Base-by-base conservation (phyloP, 2,329 filamentous ascomycete species). In the Elsinoe perseae region DNA sequence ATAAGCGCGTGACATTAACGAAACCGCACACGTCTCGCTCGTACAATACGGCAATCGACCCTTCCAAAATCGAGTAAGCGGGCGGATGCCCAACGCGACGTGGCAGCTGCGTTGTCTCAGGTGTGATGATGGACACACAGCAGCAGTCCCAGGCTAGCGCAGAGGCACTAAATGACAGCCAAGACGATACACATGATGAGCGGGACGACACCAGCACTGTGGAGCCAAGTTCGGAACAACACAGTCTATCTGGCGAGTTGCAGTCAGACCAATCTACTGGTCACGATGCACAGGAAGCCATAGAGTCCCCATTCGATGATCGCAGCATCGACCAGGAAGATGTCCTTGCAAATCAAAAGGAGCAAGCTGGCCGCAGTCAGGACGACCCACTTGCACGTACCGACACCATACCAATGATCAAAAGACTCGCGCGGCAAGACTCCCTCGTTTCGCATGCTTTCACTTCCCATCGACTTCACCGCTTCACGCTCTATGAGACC, bases 401-500 rank as follows among this genome's bases (percentile, higher is more conserved):
- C 8, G 40, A 30, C 16, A 56, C 53, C 9, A 56, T 56, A 18
- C 53, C 53, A 20, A 21, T 44, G 28, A 56, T 48, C 53, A 56
- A 56, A 38, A 56, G 28, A 25, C 18, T 56, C 3, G 53, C 28
- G 18, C 53, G 53, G n/a, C 53, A 48, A 25, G 36, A 56, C 14
- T 56, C 53, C 10, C 36, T 46, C 18, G 40, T 34, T n/a, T 46
- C 38, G 4, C 38, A 48, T 20, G 38, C 28, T 10, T 48, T 46
- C n/a, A 56, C 38, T 6, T 57, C 63, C 3, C 66, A 67, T 59
- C 62, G 68, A 12, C 95, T 98, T 89, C 90, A 96, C 75, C 95
- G 93, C 66, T 97, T 95, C 71, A 93, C 88, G n/a, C 75, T 98
- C 20, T 97, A 98, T 71, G 93, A 98, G 74, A 98, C 93, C 2